Evolutionary conservation across 2,329 filamentous ascomycete genomes (phyloP).

Genomic region (Ceratocystis albifundus): DNA sequence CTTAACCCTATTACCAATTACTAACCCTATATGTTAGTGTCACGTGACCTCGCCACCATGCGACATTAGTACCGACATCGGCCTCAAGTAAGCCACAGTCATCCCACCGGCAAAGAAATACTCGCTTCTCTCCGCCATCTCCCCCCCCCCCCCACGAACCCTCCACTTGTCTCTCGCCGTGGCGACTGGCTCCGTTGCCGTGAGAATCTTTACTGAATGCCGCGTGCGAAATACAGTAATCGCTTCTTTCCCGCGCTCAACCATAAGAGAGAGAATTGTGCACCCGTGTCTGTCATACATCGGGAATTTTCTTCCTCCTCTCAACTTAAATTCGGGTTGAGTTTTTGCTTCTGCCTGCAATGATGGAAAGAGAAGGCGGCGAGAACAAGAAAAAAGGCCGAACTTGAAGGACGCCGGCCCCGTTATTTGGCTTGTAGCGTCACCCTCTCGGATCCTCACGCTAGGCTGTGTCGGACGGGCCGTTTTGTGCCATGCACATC

Average conservation of each 20-base stretch:
- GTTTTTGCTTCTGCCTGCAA: background rate
- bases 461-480: background rate
- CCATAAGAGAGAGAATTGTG: background rate
- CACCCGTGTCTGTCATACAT: conserved; percentile 2
- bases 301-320: conserved; percentile 7
- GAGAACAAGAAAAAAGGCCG: background rate
- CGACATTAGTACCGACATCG: background rate
- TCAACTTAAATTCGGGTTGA: conserved; percentile 7
- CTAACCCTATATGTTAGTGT: background rate
- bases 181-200: background rate
- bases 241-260: background rate
- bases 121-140: background rate
- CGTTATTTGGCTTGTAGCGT: background rate
- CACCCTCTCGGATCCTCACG: background rate
- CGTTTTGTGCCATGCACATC: background rate
- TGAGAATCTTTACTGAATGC: background rate
- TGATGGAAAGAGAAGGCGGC: background rate
- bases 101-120: background rate
- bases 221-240: background rate
- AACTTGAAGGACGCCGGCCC: background rate
- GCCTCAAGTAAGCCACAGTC: background rate
- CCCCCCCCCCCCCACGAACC: background rate
- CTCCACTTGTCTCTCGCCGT: background rate
- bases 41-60: fast-evolving
- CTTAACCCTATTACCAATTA: background rate